Evolutionary conservation across 73 alveolate genomes (phyloP).

Genomic region (Tetrahymena malaccensis): DNA sequence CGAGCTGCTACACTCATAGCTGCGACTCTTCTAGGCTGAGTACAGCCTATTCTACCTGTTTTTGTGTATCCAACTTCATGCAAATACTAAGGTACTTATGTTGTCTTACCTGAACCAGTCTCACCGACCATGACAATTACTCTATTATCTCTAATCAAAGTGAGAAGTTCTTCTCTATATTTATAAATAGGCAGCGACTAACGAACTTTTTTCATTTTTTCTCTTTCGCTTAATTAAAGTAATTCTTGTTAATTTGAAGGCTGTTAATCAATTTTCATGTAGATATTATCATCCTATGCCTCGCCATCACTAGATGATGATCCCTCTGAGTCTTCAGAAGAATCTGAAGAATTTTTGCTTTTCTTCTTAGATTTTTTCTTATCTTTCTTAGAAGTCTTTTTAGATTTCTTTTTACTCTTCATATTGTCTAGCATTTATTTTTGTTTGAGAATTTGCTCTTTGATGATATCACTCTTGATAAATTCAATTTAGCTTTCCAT

Average conservation of each 20-base stretch:
- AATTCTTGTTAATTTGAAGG: slow-evolving; percentile 11
- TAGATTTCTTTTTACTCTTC: slow-evolving; percentile 20
- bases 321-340: slow-evolving; percentile 31
- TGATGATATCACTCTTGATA: slow-evolving; percentile 25
- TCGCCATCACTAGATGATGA: slow-evolving; percentile 11
- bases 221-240: slow-evolving; percentile 35
- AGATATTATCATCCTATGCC: slow-evolving; percentile 23
- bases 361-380: slow-evolving; percentile 41
- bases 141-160: slow-evolving; percentile 74
- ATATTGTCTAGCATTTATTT: slow-evolving; percentile 22
- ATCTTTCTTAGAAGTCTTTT: slow-evolving; percentile 34
- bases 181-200: slow-evolving; percentile 78
- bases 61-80: slow-evolving; percentile 96
- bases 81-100: slow-evolving; percentile 92
- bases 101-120: slow-evolving; percentile 98
- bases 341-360: slow-evolving; percentile 26
- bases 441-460: slow-evolving; percentile 41
- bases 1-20: slow-evolving; percentile 99
- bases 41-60: slow-evolving; percentile 94
- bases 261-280: slow-evolving; percentile 12
- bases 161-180: slow-evolving; percentile 74
- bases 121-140: slow-evolving; percentile 92
- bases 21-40: slow-evolving; percentile 99
- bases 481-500: neutral
- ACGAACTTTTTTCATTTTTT: slow-evolving; percentile 30